Conservation (phyloP, 805 yeast species). For the Barnettozyma californica region DNA sequence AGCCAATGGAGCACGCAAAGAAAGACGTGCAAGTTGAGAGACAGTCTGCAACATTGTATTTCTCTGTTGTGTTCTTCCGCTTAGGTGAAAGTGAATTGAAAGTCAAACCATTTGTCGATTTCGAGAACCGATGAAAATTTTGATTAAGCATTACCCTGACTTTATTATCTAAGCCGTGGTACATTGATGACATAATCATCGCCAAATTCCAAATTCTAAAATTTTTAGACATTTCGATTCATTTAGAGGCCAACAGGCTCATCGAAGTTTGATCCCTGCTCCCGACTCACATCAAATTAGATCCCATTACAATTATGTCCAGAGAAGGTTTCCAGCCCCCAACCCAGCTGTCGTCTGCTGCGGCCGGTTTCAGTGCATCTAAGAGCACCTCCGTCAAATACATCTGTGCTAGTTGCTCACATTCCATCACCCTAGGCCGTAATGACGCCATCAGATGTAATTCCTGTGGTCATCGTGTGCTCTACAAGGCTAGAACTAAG, state of each 20-base stretch:
- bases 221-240: not conserved
- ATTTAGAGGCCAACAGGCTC: not conserved
- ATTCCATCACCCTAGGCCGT: slow-evolving; percentile 79
- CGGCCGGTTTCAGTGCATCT: slow-evolving; percentile 65
- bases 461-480: slow-evolving; percentile 97
- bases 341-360: slow-evolving; percentile 77
- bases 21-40: slow-evolving; percentile 11
- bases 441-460: slow-evolving; percentile 97
- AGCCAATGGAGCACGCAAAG: slow-evolving; percentile 13
- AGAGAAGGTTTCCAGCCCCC: slow-evolving; percentile 91
- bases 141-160: not conserved
- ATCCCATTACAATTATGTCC: slow-evolving; percentile 27
- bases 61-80: not conserved
- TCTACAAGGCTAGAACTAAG: slow-evolving; percentile 95
- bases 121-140: not conserved
- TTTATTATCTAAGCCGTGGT: not conserved
- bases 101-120: not conserved
- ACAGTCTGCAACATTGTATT: slow-evolving; percentile 1
- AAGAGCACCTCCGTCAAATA: slow-evolving; percentile 84
- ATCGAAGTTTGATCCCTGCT: not conserved
- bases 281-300: not conserved
- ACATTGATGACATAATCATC: not conserved
- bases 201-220: no score
- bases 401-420: slow-evolving; percentile 95
- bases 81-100: not conserved